A percentile compares a stretch with the other conserved stretches of the same genome.
phyloP scores from a whole-genome alignment of 495 filamentous ascomycete species.

The Penicillium fimorum region DNA sequence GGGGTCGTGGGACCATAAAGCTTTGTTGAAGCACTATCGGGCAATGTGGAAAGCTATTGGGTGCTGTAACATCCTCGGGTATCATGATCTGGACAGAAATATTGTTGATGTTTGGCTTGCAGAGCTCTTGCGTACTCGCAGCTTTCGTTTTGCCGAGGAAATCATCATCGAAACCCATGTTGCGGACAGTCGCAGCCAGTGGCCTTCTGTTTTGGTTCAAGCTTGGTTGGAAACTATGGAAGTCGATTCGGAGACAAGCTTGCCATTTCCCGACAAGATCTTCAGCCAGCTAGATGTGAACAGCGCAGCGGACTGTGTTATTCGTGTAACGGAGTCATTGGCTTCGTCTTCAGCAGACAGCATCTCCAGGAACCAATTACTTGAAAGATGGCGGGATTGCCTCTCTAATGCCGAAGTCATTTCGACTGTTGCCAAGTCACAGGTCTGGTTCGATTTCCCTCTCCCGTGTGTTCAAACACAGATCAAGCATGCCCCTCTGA shows the following conservation, averaged over 20 bases:
- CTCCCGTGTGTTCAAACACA: slow-evolving; percentile 5
- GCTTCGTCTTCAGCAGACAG: slow-evolving; percentile 17
- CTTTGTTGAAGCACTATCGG: slow-evolving; percentile 25
- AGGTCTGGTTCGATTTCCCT: slow-evolving; percentile 30
- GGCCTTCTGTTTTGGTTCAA: slow-evolving; percentile 32
- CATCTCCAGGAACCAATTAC: slow-evolving; percentile 14
- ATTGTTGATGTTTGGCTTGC: slow-evolving; percentile 36
- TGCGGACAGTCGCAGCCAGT: slow-evolving; percentile 15
- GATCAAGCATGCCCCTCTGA: not conserved
- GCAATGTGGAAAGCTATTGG: slow-evolving; percentile 45
- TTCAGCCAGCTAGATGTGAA: slow-evolving; percentile 28
- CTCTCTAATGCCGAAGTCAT: slow-evolving; percentile 24
- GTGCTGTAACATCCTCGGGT: slow-evolving; percentile 36
- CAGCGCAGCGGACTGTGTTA: slow-evolving; percentile 27
- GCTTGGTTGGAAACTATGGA: slow-evolving; percentile 24
- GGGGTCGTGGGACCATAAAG: slow-evolving; percentile 14
- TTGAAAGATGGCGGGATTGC: slow-evolving; percentile 37
- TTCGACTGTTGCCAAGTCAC: slow-evolving; percentile 24
- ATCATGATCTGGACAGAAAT: slow-evolving; percentile 31
- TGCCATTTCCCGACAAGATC: slow-evolving; percentile 16
- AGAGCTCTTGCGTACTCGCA: slow-evolving; percentile 20
- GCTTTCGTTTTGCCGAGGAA: slow-evolving; percentile 32
- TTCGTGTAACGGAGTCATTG: slow-evolving; percentile 37
- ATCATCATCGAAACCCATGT: slow-evolving; percentile 32
- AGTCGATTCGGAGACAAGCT: slow-evolving; percentile 2